Conservation (phyloP, 1,284 basidiomycete species). For the Pisolithus thermaeus region DNA sequence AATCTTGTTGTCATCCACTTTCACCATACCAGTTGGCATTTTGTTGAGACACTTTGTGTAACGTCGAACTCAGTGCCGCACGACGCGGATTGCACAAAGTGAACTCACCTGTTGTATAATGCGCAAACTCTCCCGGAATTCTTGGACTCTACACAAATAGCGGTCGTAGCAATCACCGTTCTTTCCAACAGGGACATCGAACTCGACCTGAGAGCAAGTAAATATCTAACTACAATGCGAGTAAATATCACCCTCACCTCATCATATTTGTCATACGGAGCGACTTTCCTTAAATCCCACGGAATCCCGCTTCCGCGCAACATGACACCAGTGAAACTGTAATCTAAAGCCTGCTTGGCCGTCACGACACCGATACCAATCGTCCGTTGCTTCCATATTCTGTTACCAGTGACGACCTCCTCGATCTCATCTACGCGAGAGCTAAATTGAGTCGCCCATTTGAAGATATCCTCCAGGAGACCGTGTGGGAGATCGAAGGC, state of each 20-base stretch:
- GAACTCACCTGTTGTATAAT: slow-evolving; percentile 75
- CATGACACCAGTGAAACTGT: slow-evolving; percentile 97
- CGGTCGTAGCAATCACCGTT: slow-evolving; percentile 97
- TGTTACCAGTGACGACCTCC: slow-evolving; percentile 95
- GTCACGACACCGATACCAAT: slow-evolving; percentile 89
- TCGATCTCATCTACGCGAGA: slow-evolving; percentile 95
- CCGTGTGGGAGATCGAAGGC: slow-evolving; percentile 98
- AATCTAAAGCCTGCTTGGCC: slow-evolving; percentile 89
- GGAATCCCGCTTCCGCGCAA: slow-evolving; percentile 89
- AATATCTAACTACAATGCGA: not conserved
- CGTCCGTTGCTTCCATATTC: slow-evolving; percentile 97
- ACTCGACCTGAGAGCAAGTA: slow-evolving; percentile 71
- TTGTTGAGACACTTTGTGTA: slow-evolving; percentile 83
- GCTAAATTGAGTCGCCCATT: slow-evolving; percentile 94
- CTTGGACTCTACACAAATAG: slow-evolving; percentile 96
- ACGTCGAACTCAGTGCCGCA: not conserved
- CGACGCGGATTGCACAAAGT: not conserved
- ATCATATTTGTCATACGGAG: slow-evolving; percentile 96
- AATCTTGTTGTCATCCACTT: slow-evolving; percentile 97
- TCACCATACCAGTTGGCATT: slow-evolving; percentile 90
- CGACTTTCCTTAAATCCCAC: slow-evolving; percentile 92
- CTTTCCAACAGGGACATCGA: slow-evolving; percentile 93
- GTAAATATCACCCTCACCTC: slow-evolving; percentile 43
- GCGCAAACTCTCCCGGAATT: slow-evolving; percentile 91
- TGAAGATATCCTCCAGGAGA: slow-evolving; percentile 94